Base-by-base conservation (phyloP, 208 protist species). In the Herpetomonas tarakana region DNA sequence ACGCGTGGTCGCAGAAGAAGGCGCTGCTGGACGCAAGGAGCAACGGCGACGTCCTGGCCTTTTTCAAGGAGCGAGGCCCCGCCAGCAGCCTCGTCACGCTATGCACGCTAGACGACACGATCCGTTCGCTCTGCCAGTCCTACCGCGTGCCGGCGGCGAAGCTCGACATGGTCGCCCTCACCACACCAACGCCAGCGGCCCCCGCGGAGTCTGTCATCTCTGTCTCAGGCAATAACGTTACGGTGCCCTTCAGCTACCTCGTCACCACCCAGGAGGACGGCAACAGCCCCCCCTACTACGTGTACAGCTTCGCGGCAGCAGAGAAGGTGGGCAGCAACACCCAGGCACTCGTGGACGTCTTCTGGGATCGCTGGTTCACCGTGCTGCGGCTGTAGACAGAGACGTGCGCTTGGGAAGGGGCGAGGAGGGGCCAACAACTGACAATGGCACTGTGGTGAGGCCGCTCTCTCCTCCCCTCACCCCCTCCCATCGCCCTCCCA, bases 1-100 rank as follows among this genome's bases (percentile, higher is more conserved):
- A 49, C 24, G 62, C 68, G 4, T 80, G 67, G 62, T 39, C 18
- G 24, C 24, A 29, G 1, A 76, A 80, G 61, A 74, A 70, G 50
- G 21, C 27, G 39, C 22, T 62, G 26, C 26, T 78, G 4, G 70
- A 69, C 19, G 57, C 46, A n/a, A 57, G 46, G 26, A 61, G 19
- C 19, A 39, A 24, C 29, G 44, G 44, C n/a, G 18, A 30, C 14
- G 11, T 11, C 2, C 57, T 11, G 14, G 53, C 65, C 30, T 78
- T 67, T 45, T 68, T 73, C 38, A 25, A 24, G 7, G 65, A 68
- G 45, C 38, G 54, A 14, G 60, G 56, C 2, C 50, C 65, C 24
- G 61, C 68, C 26, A 61, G 60, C 25, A 54, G 46, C 26, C 53
- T 74, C 38, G 68, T 68, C 6, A 51, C 54, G 38, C 31, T 74